Percentiles rank a stretch among this genome's conserved stretches.
These are phyloP conservation scores for Sarcodon aspratus DNA, from an alignment of 768 basidiomycete genomes.

Conservation along the genomic window DNA sequence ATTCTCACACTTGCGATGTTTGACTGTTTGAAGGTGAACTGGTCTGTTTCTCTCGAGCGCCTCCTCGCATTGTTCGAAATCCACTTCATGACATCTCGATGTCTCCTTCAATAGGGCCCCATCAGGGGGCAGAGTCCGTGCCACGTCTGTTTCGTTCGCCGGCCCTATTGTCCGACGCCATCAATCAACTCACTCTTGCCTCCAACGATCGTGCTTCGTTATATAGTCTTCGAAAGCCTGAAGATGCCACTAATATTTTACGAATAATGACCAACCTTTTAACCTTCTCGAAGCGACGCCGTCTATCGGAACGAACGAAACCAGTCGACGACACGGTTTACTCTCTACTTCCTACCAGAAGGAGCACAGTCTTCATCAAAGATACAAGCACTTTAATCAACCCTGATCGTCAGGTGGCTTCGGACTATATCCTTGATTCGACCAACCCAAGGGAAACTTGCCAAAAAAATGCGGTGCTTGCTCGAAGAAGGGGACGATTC, in stretches of 20 bases:
- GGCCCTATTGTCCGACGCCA: slow-evolving; percentile 61
- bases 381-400: slow-evolving; percentile 38
- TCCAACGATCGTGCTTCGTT: slow-evolving; percentile 41
- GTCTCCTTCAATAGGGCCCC: slow-evolving; percentile 24
- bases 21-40: slow-evolving; percentile 50
- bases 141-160: slow-evolving; percentile 45
- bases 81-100: slow-evolving; percentile 34
- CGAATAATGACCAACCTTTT: slow-evolving; percentile 72
- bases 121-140: slow-evolving; percentile 11
- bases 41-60: slow-evolving; percentile 76
- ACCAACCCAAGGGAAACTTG: slow-evolving; percentile 36
- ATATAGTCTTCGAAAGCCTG: slow-evolving; percentile 28
- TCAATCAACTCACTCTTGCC: slow-evolving; percentile 50
- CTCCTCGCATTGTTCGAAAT: slow-evolving; percentile 61
- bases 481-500: slow-evolving; percentile 45
- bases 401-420: slow-evolving; percentile 45
- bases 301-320: slow-evolving; percentile 27
- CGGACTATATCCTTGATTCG: slow-evolving; percentile 43
- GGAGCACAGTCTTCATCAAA: slow-evolving; percentile 51
- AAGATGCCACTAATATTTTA: slow-evolving; percentile 47
- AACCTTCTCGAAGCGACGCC: slow-evolving; percentile 27
- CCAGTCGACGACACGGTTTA: slow-evolving; percentile 27
- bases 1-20: neutral
- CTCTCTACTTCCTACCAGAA: slow-evolving; percentile 29
- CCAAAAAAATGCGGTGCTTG: slow-evolving; percentile 45